Evolutionary conservation across 1,284 basidiomycete genomes (phyloP).

Genomic region (Leccinum huronense): DNA sequence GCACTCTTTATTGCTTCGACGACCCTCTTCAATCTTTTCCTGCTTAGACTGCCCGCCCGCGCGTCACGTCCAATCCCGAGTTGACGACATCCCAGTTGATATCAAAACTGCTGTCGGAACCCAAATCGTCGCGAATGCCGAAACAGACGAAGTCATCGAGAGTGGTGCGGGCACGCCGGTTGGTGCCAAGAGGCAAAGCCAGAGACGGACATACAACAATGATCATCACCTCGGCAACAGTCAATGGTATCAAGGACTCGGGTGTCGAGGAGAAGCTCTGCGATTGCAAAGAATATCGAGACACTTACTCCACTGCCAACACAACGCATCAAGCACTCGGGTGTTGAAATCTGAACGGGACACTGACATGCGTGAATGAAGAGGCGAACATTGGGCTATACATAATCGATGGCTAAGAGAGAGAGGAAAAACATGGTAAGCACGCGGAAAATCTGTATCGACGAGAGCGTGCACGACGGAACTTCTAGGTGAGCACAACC

Average conservation of each 20-base stretch:
- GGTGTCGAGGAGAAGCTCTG: constrained; percentile 61
- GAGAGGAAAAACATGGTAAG: too few relatives aligned
- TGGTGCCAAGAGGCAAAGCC: constrained; percentile 56
- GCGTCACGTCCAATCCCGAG: constrained; percentile 61
- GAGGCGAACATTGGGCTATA: too few relatives aligned
- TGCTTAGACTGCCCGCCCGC: constrained; percentile 59
- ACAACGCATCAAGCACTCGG: constrained; percentile 38
- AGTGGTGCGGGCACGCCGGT: constrained; percentile 17
- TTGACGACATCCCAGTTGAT: constrained; percentile 27
- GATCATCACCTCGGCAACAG: constrained; percentile 58
- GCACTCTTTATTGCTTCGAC: neutral
- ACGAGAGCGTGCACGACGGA: too few relatives aligned
- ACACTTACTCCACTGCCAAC: constrained; percentile 52
- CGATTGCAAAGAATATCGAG: constrained; percentile 60
- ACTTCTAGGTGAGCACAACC: too few relatives aligned
- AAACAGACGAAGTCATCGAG: constrained; percentile 53
- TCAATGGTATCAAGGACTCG: constrained; percentile 48
- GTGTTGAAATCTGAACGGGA: too few relatives aligned
- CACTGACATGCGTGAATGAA: too few relatives aligned
- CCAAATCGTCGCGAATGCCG: constrained; percentile 51
- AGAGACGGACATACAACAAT: constrained; percentile 60
- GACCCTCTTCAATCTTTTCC: neutral
- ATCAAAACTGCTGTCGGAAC: constrained; percentile 35
- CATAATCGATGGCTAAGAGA: too few relatives aligned
- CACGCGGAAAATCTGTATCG: too few relatives aligned